A percentile compares a stretch with the other conserved stretches of the same genome.
phyloP scores from a whole-genome alignment of 2,329 filamentous ascomycete species.

The Cladobotryum mycophilum region DNA sequence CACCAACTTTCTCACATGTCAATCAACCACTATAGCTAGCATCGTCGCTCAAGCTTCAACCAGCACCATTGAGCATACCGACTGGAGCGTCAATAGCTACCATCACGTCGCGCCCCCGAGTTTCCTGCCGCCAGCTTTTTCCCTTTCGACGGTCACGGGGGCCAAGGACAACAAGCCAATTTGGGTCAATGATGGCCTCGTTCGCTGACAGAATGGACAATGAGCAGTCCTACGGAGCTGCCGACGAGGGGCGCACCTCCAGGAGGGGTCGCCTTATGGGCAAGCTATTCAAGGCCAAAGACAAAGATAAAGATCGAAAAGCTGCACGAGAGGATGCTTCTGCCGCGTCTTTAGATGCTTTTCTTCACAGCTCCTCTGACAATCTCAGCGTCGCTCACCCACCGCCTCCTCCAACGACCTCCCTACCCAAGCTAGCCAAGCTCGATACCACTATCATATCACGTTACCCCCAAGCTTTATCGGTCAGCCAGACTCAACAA shows the following conservation, averaged over 20 bases:
- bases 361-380: constrained; percentile 52
- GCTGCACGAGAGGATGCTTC: constrained; percentile 24
- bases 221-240: constrained; percentile 31
- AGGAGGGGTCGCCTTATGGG: constrained; percentile 55
- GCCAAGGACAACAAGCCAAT: constrained; percentile 6
- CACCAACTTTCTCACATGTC: constrained; percentile 8
- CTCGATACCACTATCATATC: constrained; percentile 49
- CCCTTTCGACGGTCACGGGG: constrained; percentile 7
- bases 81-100: neutral
- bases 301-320: constrained; percentile 29
- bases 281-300: constrained; percentile 51
- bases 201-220: constrained; percentile 37
- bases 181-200: constrained; percentile 17
- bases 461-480: constrained; percentile 49
- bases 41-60: constrained; percentile 2
- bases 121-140: constrained; percentile 4
- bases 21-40: neutral
- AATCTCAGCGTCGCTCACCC: constrained; percentile 48
- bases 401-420: constrained; percentile 36
- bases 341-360: constrained; percentile 49
- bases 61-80: constrained; percentile 2
- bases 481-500: constrained; percentile 39
- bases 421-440: constrained; percentile 44
- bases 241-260: constrained; percentile 36
- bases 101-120: constrained; percentile 3